A percentile compares a stretch with the other conserved stretches of the same genome.
Conservation (phyloP, 345 rosid genomes). For the Carallia pectinifolia region DNA sequence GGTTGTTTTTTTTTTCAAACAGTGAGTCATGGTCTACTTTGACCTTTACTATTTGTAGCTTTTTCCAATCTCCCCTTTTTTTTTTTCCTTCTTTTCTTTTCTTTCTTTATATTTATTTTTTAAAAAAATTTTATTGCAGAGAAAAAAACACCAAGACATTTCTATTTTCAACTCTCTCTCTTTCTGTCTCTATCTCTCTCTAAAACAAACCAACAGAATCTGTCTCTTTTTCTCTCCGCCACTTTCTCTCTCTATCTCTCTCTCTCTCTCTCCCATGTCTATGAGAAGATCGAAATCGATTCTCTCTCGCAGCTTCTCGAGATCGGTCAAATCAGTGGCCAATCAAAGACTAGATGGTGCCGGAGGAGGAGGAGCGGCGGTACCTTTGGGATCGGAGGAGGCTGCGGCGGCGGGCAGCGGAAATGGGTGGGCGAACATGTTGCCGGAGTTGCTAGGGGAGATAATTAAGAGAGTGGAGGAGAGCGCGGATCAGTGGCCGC, state of each 20-base stretch:
- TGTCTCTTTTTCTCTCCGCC: neutral
- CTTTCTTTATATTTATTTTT: too few species aligned
- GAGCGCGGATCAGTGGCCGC: slow-evolving; percentile 72
- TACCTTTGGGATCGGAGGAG: neutral
- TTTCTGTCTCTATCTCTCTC: neutral
- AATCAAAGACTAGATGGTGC: slow-evolving; percentile 15
- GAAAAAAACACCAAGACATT: neutral
- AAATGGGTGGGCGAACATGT: slow-evolving; percentile 60
- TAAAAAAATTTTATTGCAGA: too few species aligned
- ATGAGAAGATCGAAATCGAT: slow-evolving; percentile 53
- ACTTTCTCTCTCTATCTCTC: neutral
- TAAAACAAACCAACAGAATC: too few species aligned
- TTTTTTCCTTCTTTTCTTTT: too few species aligned
- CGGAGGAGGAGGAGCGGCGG: slow-evolving; percentile 4
- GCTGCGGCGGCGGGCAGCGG: slow-evolving; percentile 21
- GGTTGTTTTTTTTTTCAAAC: too few species aligned
- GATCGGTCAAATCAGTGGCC: slow-evolving; percentile 36
- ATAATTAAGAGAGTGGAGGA: slow-evolving; percentile 78
- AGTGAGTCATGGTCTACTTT: too few species aligned
- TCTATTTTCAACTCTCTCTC: neutral
- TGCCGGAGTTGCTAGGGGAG: slow-evolving; percentile 77
- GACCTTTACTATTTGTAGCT: too few species aligned
- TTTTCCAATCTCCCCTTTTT: too few species aligned
- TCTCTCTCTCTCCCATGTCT: slow-evolving; percentile 34
- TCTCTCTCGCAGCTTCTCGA: slow-evolving; percentile 58